Base-by-base conservation (phyloP, 2,329 filamentous ascomycete genomes). In the Lachnellula cervina region DNA sequence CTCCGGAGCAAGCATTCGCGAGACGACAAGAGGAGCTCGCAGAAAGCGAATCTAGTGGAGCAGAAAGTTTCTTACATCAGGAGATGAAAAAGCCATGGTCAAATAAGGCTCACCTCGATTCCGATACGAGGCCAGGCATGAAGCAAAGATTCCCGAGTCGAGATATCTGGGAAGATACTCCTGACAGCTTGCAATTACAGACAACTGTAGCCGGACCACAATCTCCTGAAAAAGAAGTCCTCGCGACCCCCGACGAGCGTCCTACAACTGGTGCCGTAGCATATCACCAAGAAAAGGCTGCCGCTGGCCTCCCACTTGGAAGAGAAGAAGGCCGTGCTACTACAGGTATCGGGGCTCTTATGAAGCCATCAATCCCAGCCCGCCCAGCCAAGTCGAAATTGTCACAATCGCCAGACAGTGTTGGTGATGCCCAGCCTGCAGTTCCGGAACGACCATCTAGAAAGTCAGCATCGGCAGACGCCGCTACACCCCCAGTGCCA, bases 121-220 rank as follows among this genome's bases (percentile, higher is more conserved):
- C 79, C 47, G 78, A 81, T 42, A 70, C 72, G 13, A 77, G 86
- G 21, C 81, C 86, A 5, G 76, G 76, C 16, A 69, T 80, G 63
- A 77, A 83, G 56, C 84, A 86, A 51, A 84, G 90, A 13, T 97
- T 97, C 70, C 93, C 93, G 0, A 96, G 92, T 69, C 84, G 85
- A 53, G 93, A 97, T 72, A 84, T 97, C 43, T 97, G 93, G 93
- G 93, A 97, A 74, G 93, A 97, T 70, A 86, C 83, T 0, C 93
- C 93, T 1, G 90, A 96, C 65, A 93, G 89, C 66, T 81, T 89
- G 55, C 80, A 88, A 60, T 80, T 95, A 19, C 84, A 91, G 7
- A 44, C 42, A 66, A 88, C 92, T 0, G 92, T 95, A 49, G 77
- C 72, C 43, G 77, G 71, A 23, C 81, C 74, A 28, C 81, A 80